Evolutionary conservation across 2,329 filamentous ascomycete genomes (phyloP).

Genomic region (Conoideocrella luteorostrata): DNA sequence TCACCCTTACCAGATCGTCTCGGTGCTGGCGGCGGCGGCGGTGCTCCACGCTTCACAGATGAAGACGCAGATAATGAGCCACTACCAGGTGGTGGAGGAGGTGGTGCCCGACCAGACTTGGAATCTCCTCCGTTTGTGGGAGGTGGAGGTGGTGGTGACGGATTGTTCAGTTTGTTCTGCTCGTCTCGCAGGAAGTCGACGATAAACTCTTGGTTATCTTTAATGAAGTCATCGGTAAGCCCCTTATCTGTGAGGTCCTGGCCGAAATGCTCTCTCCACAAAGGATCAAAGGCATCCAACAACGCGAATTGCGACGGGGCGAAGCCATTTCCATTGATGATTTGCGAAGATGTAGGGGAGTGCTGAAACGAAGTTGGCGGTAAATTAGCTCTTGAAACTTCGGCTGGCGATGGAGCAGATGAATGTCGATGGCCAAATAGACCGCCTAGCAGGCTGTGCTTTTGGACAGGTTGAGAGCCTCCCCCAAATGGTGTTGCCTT

Average conservation of each 20-base stretch:
- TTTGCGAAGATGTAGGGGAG: slow-evolving; percentile 37
- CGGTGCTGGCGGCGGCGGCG: slow-evolving; percentile 40
- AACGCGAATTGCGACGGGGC: slow-evolving; percentile 51
- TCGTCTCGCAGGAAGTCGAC: slow-evolving; percentile 57
- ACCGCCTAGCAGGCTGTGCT: slow-evolving; percentile 49
- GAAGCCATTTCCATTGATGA: slow-evolving; percentile 38
- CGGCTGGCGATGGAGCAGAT: slow-evolving; percentile 51
- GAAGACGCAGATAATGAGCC: slow-evolving; percentile 6
- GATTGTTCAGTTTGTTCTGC: slow-evolving; percentile 32
- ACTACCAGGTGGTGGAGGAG: slow-evolving; percentile 20
- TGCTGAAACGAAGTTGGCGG: slow-evolving; percentile 28
- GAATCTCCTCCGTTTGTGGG: slow-evolving; percentile 26
- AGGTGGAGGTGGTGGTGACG: slow-evolving; percentile 19
- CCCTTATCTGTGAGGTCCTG: slow-evolving; percentile 57
- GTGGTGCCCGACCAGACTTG: slow-evolving; percentile 27
- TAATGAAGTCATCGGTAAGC: slow-evolving; percentile 60
- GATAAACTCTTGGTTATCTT: slow-evolving; percentile 63
- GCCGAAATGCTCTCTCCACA: slow-evolving; percentile 60
- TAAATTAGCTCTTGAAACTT: slow-evolving; percentile 42
- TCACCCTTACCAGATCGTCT: slow-evolving; percentile 52
- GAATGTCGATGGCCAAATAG: slow-evolving; percentile 58
- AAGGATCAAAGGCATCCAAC: slow-evolving; percentile 57
- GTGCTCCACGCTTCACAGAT: slow-evolving; percentile 16
- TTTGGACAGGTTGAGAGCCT: slow-evolving; percentile 30
- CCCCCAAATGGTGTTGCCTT: slow-evolving; percentile 69